Evolutionary conservation across 2,329 filamentous ascomycete genomes (phyloP).

Genomic region (Exophiala sideris): DNA sequence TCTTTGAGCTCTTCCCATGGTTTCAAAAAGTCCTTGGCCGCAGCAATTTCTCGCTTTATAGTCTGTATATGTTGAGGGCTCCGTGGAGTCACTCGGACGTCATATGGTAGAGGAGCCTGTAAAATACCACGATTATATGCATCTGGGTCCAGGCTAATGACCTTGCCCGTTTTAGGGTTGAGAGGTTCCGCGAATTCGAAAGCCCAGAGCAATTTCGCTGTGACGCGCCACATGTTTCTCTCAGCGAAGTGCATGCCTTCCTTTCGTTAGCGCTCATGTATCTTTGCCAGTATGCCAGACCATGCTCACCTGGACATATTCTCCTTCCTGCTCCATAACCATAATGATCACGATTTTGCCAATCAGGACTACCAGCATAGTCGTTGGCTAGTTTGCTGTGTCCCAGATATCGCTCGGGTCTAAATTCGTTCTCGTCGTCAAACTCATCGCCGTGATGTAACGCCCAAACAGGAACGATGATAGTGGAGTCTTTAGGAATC

Average conservation of each 20-base stretch:
- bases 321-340: slow-evolving; percentile 31
- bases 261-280: too few relatives aligned
- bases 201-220: slow-evolving; percentile 32
- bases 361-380: slow-evolving; percentile 33
- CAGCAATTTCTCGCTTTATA: too few relatives aligned
- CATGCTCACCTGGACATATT: slow-evolving; percentile 28
- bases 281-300: too few relatives aligned
- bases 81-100: background rate
- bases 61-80: background rate
- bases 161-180: background rate
- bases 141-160: background rate
- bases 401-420: slow-evolving; percentile 5
- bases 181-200: slow-evolving; percentile 26
- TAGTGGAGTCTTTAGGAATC: slow-evolving; percentile 46
- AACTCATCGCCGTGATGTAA: slow-evolving; percentile 3
- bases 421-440: slow-evolving; percentile 3
- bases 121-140: slow-evolving; percentile 1
- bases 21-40: too few relatives aligned
- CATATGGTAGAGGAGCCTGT: background rate
- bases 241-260: slow-evolving; percentile 32
- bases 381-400: slow-evolving; percentile 28
- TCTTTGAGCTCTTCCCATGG: too few relatives aligned
- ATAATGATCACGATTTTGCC: slow-evolving; percentile 27
- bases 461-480: slow-evolving; percentile 28
- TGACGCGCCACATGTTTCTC: slow-evolving; percentile 27